Evolutionary conservation across 1,284 basidiomycete species (phyloP), one percentile per base, ranked within the genome.

Genomic region (Moesziomyces aphidis): DNA sequence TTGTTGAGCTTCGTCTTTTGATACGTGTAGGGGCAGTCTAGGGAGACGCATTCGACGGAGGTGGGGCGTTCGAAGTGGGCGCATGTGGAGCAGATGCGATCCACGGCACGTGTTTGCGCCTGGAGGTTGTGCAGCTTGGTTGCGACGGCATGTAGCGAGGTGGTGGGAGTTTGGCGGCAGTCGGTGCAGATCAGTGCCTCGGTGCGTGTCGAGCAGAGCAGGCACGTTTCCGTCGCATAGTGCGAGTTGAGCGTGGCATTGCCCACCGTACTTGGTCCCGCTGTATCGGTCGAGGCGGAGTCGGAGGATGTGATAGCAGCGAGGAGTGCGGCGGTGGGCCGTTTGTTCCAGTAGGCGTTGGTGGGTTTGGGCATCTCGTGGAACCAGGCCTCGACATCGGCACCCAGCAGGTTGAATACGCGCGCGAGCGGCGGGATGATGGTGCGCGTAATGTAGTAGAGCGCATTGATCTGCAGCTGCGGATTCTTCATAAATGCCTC

Each of bases 331-430:
- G 57, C 39, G 13, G 63, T 57, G 21, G 58, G 59, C 17, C 57
- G 43, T 21, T 61, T 57, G 56, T 67, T 60, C 65, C 69, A 65
- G 45, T 59, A 52, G 19, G 61, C 50, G 39, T 67, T 68, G 56
- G 62, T 64, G 10, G 68, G 75, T 68, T 61, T 66, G 22, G 94
- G 92, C 93, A 97, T 95, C 48, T 92, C 91, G 61, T 91, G 89
- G 80, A 91, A 97, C 97, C 97, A 99, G 34, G 88, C 86, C 55
- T 89, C 89, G 36, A 97, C 91, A 79, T 97, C 92, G 5, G 92
- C 94, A 7, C 97, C 96, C 34, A 96, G 88, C 26, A 98, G 89
- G 79, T 93, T 95, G 87, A 98, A 94, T 48, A 99, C 90, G 42
- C 96, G 89, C 65, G 92, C 91, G 63, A 99, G 84, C 0, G 96